Base-by-base conservation (phyloP, 1,284 basidiomycete genomes). In the Papiliotrema nemorosa region DNA sequence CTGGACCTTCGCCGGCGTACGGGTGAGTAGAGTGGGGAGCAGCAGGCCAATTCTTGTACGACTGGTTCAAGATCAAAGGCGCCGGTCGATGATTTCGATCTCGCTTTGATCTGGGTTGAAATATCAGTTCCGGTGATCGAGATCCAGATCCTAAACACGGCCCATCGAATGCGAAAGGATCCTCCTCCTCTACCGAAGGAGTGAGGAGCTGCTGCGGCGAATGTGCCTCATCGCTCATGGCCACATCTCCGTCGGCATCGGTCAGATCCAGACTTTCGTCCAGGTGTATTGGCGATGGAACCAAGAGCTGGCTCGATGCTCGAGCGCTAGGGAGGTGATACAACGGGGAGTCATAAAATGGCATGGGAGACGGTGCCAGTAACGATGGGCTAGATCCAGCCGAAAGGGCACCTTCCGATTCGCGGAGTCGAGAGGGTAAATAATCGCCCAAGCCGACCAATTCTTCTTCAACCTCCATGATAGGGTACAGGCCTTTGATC, bases 361-460 rank as follows among this genome's bases (percentile, higher is more conserved):
- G 21, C 14, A 10, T 13, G 6, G 38, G 38, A 5, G 38, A 21
- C 20, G 40, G 29, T 3, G 24, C 20, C 16, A 16, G 16, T 7
- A 16, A n/a, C 40, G 25, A 16, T 10, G 20, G 12, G 24, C 3
- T 22, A 9, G 42, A 26, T 7, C 13, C n/a, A 18, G n/a, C 12
- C 14, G 18, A 35, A 6, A 10, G n/a, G 34, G n/a, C 10, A 20
- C 22, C 14, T 43, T 21, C 26, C 20, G 14, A 26, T 21, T 10
- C 21, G 29, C 5, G 6, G 16, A 14, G 45, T 45, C 22, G 43
- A 37, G 21, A 39, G 35, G 31, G 18, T 50, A 69, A 18, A 65
- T 64, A 52, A 35, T 59, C 36, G 27, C 57, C 69, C 33, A 67
- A 59, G 22, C 67, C 66, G 44, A 67, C 58, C 51, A 58, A 69